These are phyloP conservation scores for Melampsora americana DNA, from an alignment of 1,284 basidiomycete species.

Conservation along the genomic window DNA sequence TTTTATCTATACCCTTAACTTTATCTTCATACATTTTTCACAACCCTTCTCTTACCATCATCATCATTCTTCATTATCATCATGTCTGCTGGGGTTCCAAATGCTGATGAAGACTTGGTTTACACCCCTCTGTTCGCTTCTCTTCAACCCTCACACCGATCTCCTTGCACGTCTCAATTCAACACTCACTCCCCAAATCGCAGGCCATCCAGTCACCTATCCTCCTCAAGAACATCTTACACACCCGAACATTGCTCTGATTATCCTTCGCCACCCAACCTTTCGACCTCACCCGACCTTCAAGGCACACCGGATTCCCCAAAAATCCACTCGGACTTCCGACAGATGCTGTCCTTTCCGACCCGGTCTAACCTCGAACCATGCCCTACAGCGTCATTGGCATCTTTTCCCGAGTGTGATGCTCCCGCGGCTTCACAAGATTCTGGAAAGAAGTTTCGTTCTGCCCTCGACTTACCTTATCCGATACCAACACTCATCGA, in stretches of 20 bases:
- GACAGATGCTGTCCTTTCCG: not conserved
- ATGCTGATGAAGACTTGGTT: not conserved
- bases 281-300: not conserved
- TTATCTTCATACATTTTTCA: not conserved
- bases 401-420: not conserved
- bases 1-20: too few species aligned
- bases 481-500: not conserved
- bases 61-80: not conserved
- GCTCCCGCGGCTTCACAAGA: not conserved
- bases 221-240: not conserved
- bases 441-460: not conserved
- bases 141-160: not conserved
- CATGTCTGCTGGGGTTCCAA: not conserved
- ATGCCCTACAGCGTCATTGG: too few species aligned
- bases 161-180: not conserved
- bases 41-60: not conserved
- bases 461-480: not conserved
- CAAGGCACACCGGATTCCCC: not conserved
- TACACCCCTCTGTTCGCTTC: conserved; percentile 4
- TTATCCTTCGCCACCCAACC: not conserved
- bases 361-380: not conserved
- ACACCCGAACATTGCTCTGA: not conserved
- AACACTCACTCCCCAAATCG: not conserved
- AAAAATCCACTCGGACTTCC: not conserved
- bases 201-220: not conserved